Evolutionary conservation across 331 rosid genomes (phyloP), one percentile per base, ranked within the genome.

Genomic region (Quercus lobata): DNA sequence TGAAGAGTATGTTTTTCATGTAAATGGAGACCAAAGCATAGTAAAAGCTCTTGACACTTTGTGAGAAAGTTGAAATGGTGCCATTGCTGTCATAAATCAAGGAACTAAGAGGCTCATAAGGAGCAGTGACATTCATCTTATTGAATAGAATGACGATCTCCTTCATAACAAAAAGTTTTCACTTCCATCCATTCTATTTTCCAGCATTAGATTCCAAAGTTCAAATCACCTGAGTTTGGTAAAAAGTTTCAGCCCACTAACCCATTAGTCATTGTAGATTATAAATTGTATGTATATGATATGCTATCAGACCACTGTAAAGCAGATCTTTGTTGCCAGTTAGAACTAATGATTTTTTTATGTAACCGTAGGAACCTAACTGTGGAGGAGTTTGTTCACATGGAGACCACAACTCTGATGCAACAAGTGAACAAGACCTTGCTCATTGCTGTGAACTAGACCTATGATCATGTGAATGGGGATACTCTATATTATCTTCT

Each of bases 21-120:
- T 93, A 56, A 78, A 37, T 63, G 89, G 83, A 66, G 79, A 84
- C 84, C 92, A 91, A 81, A 87, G 80, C 76, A 72, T 93, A 71
- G 80, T 78, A 22, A 92, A 89, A 76, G 90, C 90, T 56, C 53
- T 91, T 32, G 83, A 80, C 69, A 4, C 80, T 80, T 83, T 88
- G 5, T 58, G 88, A 88, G 76, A 81, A 73, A 86, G 61, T 75
- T 85, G 69, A 65, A 79, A 61, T 65, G 72, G 86, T 74, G 82
- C 79, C 53, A 81, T 88, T 78, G 94, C 88, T 11, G 94, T 91
- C 53, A 69, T 76, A 21, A 81, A 87, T 77, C 49, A 71, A 78
- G 78, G 79, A 63, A 83, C 62, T 54, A 83, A 86, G 82, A 89
- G 77, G 80, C 86, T 93, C 57, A 66, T 93, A 72, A 88, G 92